Evolutionary conservation across 768 basidiomycete genomes (phyloP), one percentile per base, ranked within the genome.

Genomic region (Pulveroboletus sp.): DNA sequence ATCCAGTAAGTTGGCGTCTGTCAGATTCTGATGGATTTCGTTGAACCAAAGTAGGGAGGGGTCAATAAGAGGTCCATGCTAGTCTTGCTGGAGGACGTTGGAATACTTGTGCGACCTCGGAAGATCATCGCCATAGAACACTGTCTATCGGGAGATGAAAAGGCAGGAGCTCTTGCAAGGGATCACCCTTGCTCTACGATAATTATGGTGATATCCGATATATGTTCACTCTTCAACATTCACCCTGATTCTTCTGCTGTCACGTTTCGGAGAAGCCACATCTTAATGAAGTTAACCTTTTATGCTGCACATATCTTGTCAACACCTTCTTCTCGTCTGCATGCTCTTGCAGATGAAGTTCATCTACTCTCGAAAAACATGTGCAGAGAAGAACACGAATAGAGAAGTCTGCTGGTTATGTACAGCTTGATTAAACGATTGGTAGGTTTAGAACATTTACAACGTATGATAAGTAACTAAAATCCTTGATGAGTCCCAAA

Each of bases 271-370:
- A 41, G 20, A 61, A 38, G 54, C 43, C 78, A 77, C 56, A 64
- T 79, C 41, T 63, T 72, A 9, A 80, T 80, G 55, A 91, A 89
- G 67, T 55, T 90, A 21, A 64, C 73, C 13, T 91, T 85, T 67
- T 91, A 90, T 53, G 80, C 80, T 5, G 85, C 83, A 7, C 78
- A 84, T 55, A 61, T 82, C 7, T 50, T 79, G 19, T 72, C 77
- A 1, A 75, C 71, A n/a, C 77, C 84, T 1, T 56, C 70, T 35
- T 52, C 56, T 4, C 58, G 73, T 37, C 60, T 85, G 38, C 62
- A 60, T 40, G 58, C 60, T 9, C 61, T 82, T 31, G 66, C 75
- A 9, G 69, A 75, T 27, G 79, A 85, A 49, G 47, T 70, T 4
- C 14, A 47, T 23, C 63, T 66, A 31, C 59, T 59, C 14, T 66